phyloP scores from a whole-genome alignment of 1,139 yeast genomes.

The Diutina siamensis region DNA sequence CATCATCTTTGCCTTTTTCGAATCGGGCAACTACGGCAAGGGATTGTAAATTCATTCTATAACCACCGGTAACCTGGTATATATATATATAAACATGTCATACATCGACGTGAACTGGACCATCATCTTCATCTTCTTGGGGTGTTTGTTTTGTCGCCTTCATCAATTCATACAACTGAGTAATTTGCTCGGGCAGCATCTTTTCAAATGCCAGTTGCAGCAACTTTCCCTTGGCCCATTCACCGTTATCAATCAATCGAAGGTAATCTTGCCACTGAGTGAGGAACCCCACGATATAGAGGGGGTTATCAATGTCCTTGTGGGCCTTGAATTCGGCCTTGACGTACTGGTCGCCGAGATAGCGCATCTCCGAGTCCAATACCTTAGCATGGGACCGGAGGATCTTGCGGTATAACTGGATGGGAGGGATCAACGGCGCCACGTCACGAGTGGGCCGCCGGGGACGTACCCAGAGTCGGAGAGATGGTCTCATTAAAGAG shows the following conservation, averaged over 20 bases:
- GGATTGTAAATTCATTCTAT: conserved; percentile 67
- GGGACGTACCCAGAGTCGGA: conserved; percentile 36
- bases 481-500: conserved; percentile 37
- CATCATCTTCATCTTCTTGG: conserved; percentile 11
- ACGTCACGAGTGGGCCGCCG: conserved; percentile 45
- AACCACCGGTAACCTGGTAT: too few relatives aligned
- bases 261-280: conserved; percentile 93
- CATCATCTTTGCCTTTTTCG: conserved; percentile 64
- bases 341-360: conserved; percentile 83
- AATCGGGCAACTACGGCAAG: conserved; percentile 77
- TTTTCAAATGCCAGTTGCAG: conserved; percentile 58
- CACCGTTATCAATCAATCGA: conserved; percentile 57
- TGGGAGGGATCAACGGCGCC: conserved; percentile 69
- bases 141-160: conserved; percentile 42
- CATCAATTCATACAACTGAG: conserved; percentile 50
- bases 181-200: conserved; percentile 85
- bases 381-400: conserved; percentile 62
- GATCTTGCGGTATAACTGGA: conserved; percentile 62
- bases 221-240: conserved; percentile 65
- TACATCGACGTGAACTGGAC: neutral
- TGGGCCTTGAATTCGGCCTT: conserved; percentile 88
- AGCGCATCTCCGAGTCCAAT: conserved; percentile 58
- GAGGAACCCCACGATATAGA: conserved; percentile 86
- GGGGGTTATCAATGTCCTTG: conserved; percentile 69
- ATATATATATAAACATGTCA: neutral